A percentile compares a stretch with the other conserved stretches of the same genome.
Evolutionary conservation across 2,329 filamentous ascomycete genomes (phyloP).

Genomic region (Aspergillus carbonarius): DNA sequence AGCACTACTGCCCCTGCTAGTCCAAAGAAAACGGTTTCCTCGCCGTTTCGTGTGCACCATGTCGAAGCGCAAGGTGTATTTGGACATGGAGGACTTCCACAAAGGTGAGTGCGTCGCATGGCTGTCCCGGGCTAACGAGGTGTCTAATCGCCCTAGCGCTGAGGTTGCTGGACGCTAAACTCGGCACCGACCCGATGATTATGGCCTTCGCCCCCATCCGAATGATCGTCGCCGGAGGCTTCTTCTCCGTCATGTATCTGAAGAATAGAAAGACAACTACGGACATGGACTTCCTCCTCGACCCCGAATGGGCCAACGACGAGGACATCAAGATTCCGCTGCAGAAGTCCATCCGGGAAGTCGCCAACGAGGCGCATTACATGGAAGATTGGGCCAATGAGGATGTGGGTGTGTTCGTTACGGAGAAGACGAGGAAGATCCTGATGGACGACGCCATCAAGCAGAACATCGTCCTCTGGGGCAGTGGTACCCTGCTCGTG

Average conservation of each 20-base stretch:
- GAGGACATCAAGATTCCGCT: conserved; percentile 10
- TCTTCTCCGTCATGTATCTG: conserved; percentile 13
- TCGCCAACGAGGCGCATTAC: conserved; percentile 1
- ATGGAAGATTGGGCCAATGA: conserved; percentile 13
- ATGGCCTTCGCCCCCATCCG: conserved; percentile 12
- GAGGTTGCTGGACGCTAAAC: conserved; percentile 1
- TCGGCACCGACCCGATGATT: neutral
- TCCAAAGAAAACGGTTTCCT: neutral
- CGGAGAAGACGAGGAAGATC: conserved; percentile 4
- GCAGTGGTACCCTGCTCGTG: conserved; percentile 22
- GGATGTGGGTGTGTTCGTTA: conserved; percentile 12
- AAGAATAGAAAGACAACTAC: conserved; percentile 9
- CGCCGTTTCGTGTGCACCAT: neutral
- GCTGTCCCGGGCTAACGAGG: neutral
- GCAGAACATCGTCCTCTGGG: conserved; percentile 5
- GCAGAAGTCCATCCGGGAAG: conserved; percentile 6
- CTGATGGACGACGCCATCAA: conserved; percentile 5
- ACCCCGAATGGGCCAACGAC: conserved; percentile 10
- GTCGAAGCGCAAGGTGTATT: conserved; percentile 1
- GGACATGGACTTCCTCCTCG: conserved; percentile 13
- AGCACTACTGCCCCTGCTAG: neutral
- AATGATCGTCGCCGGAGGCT: conserved; percentile 10
- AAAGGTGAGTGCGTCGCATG: neutral
- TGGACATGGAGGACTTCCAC: conserved; percentile 4
- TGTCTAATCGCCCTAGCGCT: neutral